Evolutionary conservation across 2,329 filamentous ascomycete species (phyloP), one percentile per base, ranked within the genome.

Genomic region (Calonectria henricotiae): DNA sequence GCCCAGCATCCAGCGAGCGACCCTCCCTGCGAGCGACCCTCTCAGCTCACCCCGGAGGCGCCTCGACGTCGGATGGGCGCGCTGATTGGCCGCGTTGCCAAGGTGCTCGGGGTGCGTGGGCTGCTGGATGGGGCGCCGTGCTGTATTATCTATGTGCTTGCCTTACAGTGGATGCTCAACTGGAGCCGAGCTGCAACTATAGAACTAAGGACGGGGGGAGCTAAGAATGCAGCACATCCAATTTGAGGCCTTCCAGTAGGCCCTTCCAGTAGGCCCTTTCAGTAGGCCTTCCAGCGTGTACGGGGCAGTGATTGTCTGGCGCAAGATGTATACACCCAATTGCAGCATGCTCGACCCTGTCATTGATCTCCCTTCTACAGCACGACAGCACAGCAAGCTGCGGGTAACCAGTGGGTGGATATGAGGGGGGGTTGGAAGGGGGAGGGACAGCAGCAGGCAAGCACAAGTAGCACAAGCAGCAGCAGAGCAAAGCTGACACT

Each of bases 31-130:
- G 20, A 20, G 51, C 62, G 44, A 64, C 55, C 44, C 61, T 65
- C 62, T 63, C 66, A 69, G 67, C 67, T 65, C 67, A 65, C 61
- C 63, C 49, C 68, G 35, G 62, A 58, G 67, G 62, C 67, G 62
- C 49, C 49, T 61, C n/a, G 49, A 71, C 65, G 62, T 64, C 63
- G 41, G 67, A 65, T 58, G 35, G 63, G 61, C 49, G 51, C 30
- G 43, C 49, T 69, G 55, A 71, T 72, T 71, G 71, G 71, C 67
- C 35, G 13, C 11, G 51, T 32, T 41, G 47, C 58, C 41, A 41
- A 43, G 37, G 25, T 30, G 30, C 27, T 58, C 43, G 60, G 9
- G 11, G 60, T 43, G 60, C 60, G 27, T 46, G 49, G 49, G 49
- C 49, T 54, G 49, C 49, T 54, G 49, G 25, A 51, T 20, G 44